Conservation (phyloP, 768 basidiomycete genomes). For the Tremella mesenterica region DNA sequence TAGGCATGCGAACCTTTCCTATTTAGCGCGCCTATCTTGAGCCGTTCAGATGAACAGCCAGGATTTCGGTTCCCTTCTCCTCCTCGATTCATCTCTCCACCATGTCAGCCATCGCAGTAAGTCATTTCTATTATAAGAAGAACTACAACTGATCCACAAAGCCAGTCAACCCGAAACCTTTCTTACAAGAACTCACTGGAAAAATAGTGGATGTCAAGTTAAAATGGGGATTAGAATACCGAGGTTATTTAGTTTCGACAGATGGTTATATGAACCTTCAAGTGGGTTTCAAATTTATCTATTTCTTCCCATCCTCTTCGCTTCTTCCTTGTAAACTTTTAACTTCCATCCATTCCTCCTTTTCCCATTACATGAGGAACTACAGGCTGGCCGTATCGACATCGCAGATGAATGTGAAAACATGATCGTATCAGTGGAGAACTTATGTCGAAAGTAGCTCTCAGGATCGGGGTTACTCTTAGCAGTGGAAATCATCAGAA, state of each 20-base stretch:
- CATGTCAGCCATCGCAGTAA: constrained; percentile 1
- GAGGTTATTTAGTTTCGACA: constrained; percentile 95
- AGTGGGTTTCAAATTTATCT: constrained; percentile 48
- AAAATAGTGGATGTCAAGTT: constrained; percentile 89
- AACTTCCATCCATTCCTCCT: too few relatives aligned
- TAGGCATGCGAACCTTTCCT: too few relatives aligned
- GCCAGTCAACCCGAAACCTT: constrained; percentile 98
- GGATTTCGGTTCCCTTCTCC: background rate
- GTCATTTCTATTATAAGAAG: background rate
- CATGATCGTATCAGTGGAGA: background rate
- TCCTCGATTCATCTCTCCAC: background rate
- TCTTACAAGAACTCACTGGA: constrained; percentile 95
- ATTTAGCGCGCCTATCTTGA: too few relatives aligned
- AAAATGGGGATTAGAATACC: constrained; percentile 99
- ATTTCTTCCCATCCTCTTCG: background rate
- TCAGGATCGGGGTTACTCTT: too few relatives aligned
- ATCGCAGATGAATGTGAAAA: too few relatives aligned
- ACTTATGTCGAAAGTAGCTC: background rate
- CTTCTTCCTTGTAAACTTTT: too few relatives aligned
- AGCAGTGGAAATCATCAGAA: too few relatives aligned
- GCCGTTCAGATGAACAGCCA: background rate
- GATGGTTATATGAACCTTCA: constrained; percentile 99
- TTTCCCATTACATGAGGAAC: too few relatives aligned
- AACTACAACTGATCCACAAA: constrained; percentile 1
- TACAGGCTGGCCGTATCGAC: too few relatives aligned